Base-by-base conservation (phyloP, 306 rosid species). In the Lathyrus sativus region DNA sequence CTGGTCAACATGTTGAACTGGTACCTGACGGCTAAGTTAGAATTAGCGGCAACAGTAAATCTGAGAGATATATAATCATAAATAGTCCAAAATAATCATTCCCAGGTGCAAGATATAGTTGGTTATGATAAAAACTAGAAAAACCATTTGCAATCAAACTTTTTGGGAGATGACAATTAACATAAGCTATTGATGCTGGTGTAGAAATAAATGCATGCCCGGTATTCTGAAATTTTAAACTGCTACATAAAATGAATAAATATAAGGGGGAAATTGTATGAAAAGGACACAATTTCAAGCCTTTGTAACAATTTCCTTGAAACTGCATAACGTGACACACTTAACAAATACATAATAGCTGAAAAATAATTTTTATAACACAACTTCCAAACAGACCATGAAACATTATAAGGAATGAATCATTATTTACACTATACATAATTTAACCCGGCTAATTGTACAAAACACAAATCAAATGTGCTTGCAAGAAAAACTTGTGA, bases 1-100 rank as follows among this genome's bases (percentile, higher is more conserved):
- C 71, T 75, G 85, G 68, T 88, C 91, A 19, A 95, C 89, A 29
- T 83, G 75, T 51, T 86, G 87, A 51, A 95, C 91, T 58, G 92
- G 96, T 65, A 83, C 89, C 99, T 95, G 88, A 44, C 76, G 67
- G 46, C 68, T 31, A 69, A 63, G 63, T 67, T 35, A 44, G 68
- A 74, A 74, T 75, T 55, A 74, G 54, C 64, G 31, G 58, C 18
- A 56, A 14, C 8, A n/a, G 70, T 56, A 45, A 67, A 68, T 31
- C 56, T 55, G 50, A 50, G 22, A 70, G 2, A 42, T 65, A 66
- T 53, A 31, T 74, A 45, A 9, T 33, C 59, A 71, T 17, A 49
- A 26, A 62, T 56, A 37, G 56, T 38, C n/a, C 51, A 60, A 31
- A 41, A 58, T 39, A 70, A 44, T 19, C 53, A 26, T 18, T 50